These are phyloP conservation scores for Filobasidium floriforme DNA, from an alignment of 768 basidiomycete species.

Conservation along the genomic window DNA sequence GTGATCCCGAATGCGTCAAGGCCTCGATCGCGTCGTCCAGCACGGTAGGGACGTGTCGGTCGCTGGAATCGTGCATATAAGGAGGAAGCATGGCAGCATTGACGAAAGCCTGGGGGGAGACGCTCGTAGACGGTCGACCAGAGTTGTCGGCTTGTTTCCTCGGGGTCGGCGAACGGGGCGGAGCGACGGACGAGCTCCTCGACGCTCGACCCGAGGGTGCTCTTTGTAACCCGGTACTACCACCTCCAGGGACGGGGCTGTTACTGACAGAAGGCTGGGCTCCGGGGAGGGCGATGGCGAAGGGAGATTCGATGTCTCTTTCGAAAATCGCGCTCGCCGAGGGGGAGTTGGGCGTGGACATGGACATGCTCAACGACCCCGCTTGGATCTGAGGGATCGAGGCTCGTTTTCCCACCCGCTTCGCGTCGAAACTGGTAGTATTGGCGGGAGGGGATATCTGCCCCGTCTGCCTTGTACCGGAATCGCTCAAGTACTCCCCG, in stretches of 20 bases:
- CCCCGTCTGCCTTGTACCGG: neutral
- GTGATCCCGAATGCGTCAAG: conserved; percentile 42
- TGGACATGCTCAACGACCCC: neutral
- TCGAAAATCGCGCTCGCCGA: conserved; percentile 13
- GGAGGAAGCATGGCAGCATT: neutral
- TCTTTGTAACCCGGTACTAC: no score
- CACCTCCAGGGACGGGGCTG: no score
- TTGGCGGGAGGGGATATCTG: no score
- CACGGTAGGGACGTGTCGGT: conserved; percentile 60
- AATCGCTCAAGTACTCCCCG: neutral
- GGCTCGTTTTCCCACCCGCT: neutral
- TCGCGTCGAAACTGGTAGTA: neutral
- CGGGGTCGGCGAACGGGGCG: no score
- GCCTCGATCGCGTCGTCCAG: conserved; percentile 74
- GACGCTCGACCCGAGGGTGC: no score
- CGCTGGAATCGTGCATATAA: conserved; percentile 58
- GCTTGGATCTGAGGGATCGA: neutral
- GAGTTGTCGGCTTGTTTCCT: no score
- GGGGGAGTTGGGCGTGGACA: neutral
- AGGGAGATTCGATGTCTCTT: conserved; percentile 16
- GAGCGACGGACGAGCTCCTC: no score
- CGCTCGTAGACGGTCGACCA: no score
- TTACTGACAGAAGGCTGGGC: no score
- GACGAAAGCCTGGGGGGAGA: no score
- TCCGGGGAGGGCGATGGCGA: conserved; percentile 6